Percentiles rank a stretch among this genome's conserved stretches.
These are phyloP conservation scores for Vitis cinerea DNA, from an alignment of 164 flowering plant genomes.

Conservation along the genomic window DNA sequence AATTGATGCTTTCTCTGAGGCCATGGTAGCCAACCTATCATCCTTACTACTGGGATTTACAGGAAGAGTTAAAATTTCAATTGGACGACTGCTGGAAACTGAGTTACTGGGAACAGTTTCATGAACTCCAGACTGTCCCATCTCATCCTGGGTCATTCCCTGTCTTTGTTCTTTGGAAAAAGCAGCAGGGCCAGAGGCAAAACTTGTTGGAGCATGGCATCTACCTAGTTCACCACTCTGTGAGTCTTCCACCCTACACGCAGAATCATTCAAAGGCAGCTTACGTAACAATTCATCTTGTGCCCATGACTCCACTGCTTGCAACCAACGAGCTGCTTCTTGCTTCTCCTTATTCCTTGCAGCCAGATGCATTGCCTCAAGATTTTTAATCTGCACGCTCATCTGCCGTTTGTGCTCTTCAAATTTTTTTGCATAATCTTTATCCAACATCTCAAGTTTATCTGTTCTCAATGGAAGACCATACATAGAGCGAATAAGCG, in stretches of 20 bases:
- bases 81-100: not conserved
- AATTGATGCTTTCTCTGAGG: not conserved
- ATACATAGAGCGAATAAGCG: constrained; percentile 34
- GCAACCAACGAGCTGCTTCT: constrained; percentile 30
- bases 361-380: constrained; percentile 37
- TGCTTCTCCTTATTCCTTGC: constrained; percentile 30
- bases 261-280: constrained; percentile 19
- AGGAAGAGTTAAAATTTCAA: not conserved
- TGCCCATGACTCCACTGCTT: constrained; percentile 35
- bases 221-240: constrained; percentile 10
- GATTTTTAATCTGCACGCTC: constrained; percentile 31
- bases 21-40: not conserved
- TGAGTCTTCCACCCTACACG: constrained; percentile 13
- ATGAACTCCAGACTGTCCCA: constrained; percentile 8
- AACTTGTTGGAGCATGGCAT: constrained; percentile 4
- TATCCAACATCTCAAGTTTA: constrained; percentile 43
- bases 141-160: constrained; percentile 5
- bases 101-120: constrained; percentile 4
- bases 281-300: constrained; percentile 20
- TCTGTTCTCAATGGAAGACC: constrained; percentile 26
- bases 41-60: not conserved
- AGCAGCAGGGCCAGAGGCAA: constrained; percentile 10
- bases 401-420: constrained; percentile 29
- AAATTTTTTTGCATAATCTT: constrained; percentile 29
- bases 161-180: constrained; percentile 11